These are phyloP conservation scores for Digitaria exilis DNA, from an alignment of 202 grass and related monocot genomes.

Conservation along the genomic window DNA sequence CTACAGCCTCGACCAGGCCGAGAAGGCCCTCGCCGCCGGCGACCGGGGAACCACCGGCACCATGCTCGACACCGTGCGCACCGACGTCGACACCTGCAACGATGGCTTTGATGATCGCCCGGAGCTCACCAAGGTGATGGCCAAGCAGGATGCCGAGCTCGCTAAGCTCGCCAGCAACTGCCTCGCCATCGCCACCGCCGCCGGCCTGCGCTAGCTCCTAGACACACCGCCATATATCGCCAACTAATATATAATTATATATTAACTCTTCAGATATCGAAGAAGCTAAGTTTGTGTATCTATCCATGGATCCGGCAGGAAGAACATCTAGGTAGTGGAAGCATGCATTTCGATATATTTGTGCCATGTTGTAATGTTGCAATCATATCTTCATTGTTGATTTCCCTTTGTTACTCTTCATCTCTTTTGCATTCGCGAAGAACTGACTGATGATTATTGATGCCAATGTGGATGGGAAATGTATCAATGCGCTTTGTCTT, in stretches of 20 bases:
- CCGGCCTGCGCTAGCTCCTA: slow-evolving; percentile 44
- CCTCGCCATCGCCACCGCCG: slow-evolving; percentile 57
- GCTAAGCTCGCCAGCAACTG: slow-evolving; percentile 61
- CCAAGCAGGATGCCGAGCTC: slow-evolving; percentile 40
- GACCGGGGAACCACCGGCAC: slow-evolving; percentile 36
- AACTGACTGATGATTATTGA: background rate
- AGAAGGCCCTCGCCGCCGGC: slow-evolving; percentile 28
- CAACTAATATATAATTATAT: background rate
- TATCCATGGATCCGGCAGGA: background rate
- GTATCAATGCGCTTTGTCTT: background rate
- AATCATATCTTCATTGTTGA: background rate
- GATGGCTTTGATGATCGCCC: slow-evolving; percentile 52
- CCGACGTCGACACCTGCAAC: slow-evolving; percentile 64
- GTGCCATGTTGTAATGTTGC: slow-evolving; percentile 11
- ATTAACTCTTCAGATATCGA: background rate
- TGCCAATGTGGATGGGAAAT: background rate
- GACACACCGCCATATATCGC: background rate
- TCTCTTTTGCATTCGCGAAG: background rate
- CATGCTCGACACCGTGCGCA: slow-evolving; percentile 48
- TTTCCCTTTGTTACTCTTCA: background rate
- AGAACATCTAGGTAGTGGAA: slow-evolving; percentile 17
- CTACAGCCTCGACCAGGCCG: slow-evolving; percentile 43
- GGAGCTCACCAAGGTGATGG: slow-evolving; percentile 25
- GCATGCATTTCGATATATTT: slow-evolving; percentile 5
- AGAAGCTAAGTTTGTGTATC: too few relatives aligned